phyloP scores from a whole-genome alignment of 2,329 filamentous ascomycete species.

The Didymella pomorum region DNA sequence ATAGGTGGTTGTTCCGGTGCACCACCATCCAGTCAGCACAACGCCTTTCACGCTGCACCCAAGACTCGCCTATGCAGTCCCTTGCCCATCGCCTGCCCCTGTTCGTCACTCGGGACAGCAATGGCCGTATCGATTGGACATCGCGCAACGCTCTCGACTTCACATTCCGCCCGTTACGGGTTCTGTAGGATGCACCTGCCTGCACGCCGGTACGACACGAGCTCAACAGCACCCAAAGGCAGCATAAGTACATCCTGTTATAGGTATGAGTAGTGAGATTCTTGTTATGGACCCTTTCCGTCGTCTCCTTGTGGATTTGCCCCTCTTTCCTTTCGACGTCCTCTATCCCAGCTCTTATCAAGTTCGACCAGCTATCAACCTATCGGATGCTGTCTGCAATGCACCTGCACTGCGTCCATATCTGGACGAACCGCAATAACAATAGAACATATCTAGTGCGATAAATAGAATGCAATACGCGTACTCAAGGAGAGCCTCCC shows the following conservation, averaged over 20 bases:
- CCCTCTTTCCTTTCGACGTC: conserved; percentile 19
- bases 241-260: conserved; percentile 23
- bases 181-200: conserved; percentile 20
- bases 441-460: conserved; percentile 1
- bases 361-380: conserved; percentile 14
- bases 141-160: conserved; percentile 8
- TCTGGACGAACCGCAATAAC: conserved; percentile 21
- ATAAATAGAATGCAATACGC: not conserved
- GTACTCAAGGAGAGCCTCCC: conserved; percentile 12
- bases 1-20: conserved; percentile 27
- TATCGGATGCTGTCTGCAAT: conserved; percentile 16
- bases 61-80: conserved; percentile 29
- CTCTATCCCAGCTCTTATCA: conserved; percentile 23
- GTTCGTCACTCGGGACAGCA: conserved; percentile 18
- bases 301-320: conserved; percentile 18
- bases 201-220: conserved; percentile 32
- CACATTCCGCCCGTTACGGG: conserved; percentile 19
- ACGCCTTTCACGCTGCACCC: conserved; percentile 22
- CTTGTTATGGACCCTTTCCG: conserved; percentile 23
- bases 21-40: conserved; percentile 32
- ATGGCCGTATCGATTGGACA: conserved; percentile 12
- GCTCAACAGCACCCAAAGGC: conserved; percentile 27
- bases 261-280: conserved; percentile 24
- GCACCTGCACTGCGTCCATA: conserved; percentile 19
- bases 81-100: conserved; percentile 28